Percentiles rank a stretch among this genome's conserved stretches.
These are phyloP conservation scores for Ilyonectria destructans DNA, from an alignment of 2,329 filamentous ascomycete genomes.

Conservation along the genomic window DNA sequence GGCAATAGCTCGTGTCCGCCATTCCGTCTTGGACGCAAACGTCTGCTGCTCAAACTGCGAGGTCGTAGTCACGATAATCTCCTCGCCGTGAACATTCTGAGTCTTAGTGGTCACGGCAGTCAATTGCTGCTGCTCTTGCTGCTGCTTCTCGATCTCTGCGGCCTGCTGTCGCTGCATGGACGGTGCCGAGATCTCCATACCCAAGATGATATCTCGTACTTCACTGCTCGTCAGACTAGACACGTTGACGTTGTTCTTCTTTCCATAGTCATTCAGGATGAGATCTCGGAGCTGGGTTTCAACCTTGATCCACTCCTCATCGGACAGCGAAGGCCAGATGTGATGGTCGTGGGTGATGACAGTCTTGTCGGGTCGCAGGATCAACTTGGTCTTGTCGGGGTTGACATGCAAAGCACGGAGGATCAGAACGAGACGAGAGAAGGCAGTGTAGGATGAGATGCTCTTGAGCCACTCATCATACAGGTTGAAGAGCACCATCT, in stretches of 20 bases:
- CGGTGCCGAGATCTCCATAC: conserved; percentile 99
- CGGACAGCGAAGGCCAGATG: conserved; percentile 95
- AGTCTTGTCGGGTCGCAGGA: conserved; percentile 95
- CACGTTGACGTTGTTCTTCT: conserved; percentile 99
- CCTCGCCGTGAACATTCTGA: conserved; percentile 95
- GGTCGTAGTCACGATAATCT: conserved; percentile 98
- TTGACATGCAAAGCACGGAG: conserved; percentile 97
- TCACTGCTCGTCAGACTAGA: conserved; percentile 97
- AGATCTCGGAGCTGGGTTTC: conserved; percentile 95
- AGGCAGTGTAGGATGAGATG: conserved; percentile 98
- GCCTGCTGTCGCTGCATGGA: conserved; percentile 99
- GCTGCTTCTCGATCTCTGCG: conserved; percentile 98
- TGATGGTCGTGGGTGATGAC: conserved; percentile 99
- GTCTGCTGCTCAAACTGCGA: conserved; percentile 98
- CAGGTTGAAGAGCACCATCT: conserved; percentile 99
- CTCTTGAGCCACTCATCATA: conserved; percentile 99
- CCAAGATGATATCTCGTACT: conserved; percentile 97
- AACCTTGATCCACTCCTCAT: conserved; percentile 99
- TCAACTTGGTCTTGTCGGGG: conserved; percentile 97
- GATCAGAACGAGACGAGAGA: conserved; percentile 94
- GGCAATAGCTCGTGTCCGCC: conserved; percentile 96
- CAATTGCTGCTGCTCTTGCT: conserved; percentile 95
- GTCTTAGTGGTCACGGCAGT: conserved; percentile 99
- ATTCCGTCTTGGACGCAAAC: conserved; percentile 98
- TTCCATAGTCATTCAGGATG: conserved; percentile 98